Conservation (phyloP, 805 yeast genomes). For the Citeromyces nyonsensis region DNA sequence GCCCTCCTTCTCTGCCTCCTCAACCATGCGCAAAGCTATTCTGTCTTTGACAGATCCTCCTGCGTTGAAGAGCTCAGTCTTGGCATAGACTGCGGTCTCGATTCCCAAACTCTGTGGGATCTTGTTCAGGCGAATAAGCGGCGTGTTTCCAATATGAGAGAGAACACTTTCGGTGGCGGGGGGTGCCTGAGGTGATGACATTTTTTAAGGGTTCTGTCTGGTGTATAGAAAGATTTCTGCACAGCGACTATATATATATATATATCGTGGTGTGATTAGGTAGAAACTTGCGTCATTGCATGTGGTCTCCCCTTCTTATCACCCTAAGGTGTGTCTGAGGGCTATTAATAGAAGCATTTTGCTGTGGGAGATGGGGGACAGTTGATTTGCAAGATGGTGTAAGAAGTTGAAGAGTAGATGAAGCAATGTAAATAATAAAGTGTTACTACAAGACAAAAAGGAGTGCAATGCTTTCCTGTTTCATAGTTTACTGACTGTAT, state of each 20-base stretch:
- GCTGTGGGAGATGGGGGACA: too few relatives aligned
- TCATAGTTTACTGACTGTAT: too few relatives aligned
- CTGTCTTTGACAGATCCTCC: slow-evolving; percentile 88
- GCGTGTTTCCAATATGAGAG: slow-evolving; percentile 78
- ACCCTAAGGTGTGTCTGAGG: neutral
- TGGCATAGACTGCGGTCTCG: slow-evolving; percentile 57
- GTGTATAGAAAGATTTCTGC: too few relatives aligned
- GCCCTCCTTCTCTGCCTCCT: slow-evolving; percentile 69
- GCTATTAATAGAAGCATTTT: too few relatives aligned
- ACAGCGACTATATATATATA: too few relatives aligned
- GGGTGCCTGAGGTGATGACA: slow-evolving; percentile 8
- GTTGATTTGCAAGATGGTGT: too few relatives aligned
- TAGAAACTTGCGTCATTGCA: too few relatives aligned
- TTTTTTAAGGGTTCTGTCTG: neutral
- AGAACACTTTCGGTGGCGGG: slow-evolving; percentile 36
- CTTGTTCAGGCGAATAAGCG: slow-evolving; percentile 57
- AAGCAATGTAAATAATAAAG: too few relatives aligned
- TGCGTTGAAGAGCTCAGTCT: slow-evolving; percentile 72
- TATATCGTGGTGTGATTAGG: too few relatives aligned
- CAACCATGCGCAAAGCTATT: slow-evolving; percentile 76
- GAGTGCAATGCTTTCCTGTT: too few relatives aligned
- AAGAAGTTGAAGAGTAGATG: too few relatives aligned
- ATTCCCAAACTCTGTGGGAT: slow-evolving; percentile 66
- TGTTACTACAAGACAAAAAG: too few relatives aligned
- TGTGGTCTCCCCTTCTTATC: neutral